phyloP scores from a whole-genome alignment of 1,284 basidiomycete species.

The Veloboletus limbatus region DNA sequence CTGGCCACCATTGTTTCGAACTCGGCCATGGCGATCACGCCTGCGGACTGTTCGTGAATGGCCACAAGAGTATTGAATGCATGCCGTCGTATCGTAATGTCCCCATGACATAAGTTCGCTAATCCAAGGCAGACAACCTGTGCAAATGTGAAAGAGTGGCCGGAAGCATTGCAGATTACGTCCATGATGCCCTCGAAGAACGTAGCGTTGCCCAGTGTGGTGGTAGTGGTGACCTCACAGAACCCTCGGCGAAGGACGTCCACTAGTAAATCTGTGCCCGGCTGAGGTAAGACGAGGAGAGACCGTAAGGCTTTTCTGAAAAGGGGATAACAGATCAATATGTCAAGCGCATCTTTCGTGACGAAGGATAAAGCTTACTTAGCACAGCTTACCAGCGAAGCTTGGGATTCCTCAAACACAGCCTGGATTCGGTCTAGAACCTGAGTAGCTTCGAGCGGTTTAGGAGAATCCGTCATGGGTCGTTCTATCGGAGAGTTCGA shows the following conservation, averaged over 20 bases:
- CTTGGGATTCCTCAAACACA: slow-evolving; percentile 60
- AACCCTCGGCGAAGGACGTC: slow-evolving; percentile 75
- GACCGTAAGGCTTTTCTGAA: slow-evolving; percentile 76
- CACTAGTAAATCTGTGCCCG: slow-evolving; percentile 61
- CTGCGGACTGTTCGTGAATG: slow-evolving; percentile 61
- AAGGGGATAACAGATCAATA: not conserved
- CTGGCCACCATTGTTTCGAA: slow-evolving; percentile 80
- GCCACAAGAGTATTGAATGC: slow-evolving; percentile 81
- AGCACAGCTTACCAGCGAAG: slow-evolving; percentile 49
- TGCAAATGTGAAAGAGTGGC: slow-evolving; percentile 65
- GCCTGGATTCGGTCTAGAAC: slow-evolving; percentile 66
- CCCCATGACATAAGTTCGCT: slow-evolving; percentile 82
- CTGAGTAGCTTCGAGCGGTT: slow-evolving; percentile 49
- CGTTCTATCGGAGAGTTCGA: slow-evolving; percentile 63
- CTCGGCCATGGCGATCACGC: slow-evolving; percentile 62
- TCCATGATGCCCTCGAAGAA: slow-evolving; percentile 80
- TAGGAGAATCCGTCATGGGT: slow-evolving; percentile 45
- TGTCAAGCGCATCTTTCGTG: slow-evolving; percentile 9
- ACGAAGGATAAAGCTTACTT: slow-evolving; percentile 47
- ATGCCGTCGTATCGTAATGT: slow-evolving; percentile 63
- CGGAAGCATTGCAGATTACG: slow-evolving; percentile 59
- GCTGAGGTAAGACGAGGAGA: slow-evolving; percentile 61
- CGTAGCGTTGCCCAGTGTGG: slow-evolving; percentile 41
- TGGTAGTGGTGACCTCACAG: slow-evolving; percentile 53
- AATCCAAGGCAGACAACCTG: slow-evolving; percentile 82